Evolutionary conservation across 768 basidiomycete genomes (phyloP), one percentile per base, ranked within the genome.

Genomic region (Macrolepiota dolichaula): DNA sequence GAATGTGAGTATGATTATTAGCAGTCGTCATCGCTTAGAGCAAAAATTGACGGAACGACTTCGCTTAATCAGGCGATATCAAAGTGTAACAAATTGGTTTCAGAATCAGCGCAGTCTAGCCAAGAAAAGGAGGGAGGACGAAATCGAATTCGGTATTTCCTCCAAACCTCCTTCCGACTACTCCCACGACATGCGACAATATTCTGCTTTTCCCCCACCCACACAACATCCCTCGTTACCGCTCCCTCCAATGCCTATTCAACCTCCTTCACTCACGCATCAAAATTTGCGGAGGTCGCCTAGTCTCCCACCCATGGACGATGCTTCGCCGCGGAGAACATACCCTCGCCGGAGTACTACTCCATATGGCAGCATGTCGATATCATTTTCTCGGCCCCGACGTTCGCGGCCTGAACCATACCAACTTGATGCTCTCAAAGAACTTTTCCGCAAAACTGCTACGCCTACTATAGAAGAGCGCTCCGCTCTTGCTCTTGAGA

Each of bases 71-170:
- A 92, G 91, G 89, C 87, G 84, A 64, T 82, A 88, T 74, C 85
- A 90, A 73, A 89, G 85, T 59, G 85, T 92, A 60, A 91, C 87
- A 1, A 91, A 92, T 69, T 92, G 91, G 91, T 92, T 92, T 71
- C 90, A 92, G 78, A 91, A 91, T 68, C 89, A 92, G 69, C 88
- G 89, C 67, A 90, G 85, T 71, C 81, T 87, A 64, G 84, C 88
- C 35, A 88, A 87, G 77, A 89, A 88, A 75, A 82, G 81, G 66
- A 83, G 79, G 65, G 86, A 89, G 63, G 86, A 87, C 53, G 80
- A 83, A 29, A 67, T 68, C 46, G 76, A 78, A 37, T 70, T 67
- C 24, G 51, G 66, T 52, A 69, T 74, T 44, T 67, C 69, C 51
- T 67, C 70, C 59, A 69, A 68, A 63, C 67, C 71, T 63, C 70